These are phyloP conservation scores for Nephelium lappaceum DNA, from an alignment of 345 rosid genomes.

Conservation along the genomic window DNA sequence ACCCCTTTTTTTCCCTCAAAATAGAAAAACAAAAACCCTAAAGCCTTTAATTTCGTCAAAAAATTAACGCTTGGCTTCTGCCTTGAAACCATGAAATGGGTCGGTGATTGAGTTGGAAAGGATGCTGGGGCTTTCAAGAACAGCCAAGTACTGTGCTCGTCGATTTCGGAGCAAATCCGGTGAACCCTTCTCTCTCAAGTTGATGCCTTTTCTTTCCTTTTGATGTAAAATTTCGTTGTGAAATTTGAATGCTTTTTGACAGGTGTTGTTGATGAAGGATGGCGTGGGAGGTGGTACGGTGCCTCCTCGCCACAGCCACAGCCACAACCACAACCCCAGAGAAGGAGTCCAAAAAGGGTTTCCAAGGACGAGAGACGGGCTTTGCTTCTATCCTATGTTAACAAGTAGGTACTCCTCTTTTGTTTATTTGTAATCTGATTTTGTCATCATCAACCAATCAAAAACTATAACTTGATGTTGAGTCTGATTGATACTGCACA, in stretches of 20 bases:
- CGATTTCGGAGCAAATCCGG: background rate
- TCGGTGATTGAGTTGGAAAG: background rate
- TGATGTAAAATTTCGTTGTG: background rate
- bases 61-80: too few relatives aligned
- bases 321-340: slow-evolving; percentile 19
- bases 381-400: slow-evolving; percentile 45
- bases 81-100: too few relatives aligned
- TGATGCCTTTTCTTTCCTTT: background rate
- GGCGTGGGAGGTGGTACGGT: slow-evolving; percentile 39
- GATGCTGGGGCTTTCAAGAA: background rate
- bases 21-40: too few relatives aligned
- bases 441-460: too few relatives aligned
- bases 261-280: slow-evolving; percentile 19
- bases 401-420: slow-evolving; percentile 28
- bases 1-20: too few relatives aligned
- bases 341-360: slow-evolving; percentile 30
- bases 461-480: background rate
- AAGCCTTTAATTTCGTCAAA: too few relatives aligned
- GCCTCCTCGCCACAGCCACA: slow-evolving; percentile 15
- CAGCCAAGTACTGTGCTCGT: background rate
- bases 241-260: slow-evolving; percentile 11
- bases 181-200: background rate
- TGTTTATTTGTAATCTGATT: background rate
- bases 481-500: background rate
- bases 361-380: slow-evolving; percentile 45